These are phyloP conservation scores for Zelopaecilomyces penicillatus DNA, from an alignment of 2,329 filamentous ascomycete species.

Conservation along the genomic window DNA sequence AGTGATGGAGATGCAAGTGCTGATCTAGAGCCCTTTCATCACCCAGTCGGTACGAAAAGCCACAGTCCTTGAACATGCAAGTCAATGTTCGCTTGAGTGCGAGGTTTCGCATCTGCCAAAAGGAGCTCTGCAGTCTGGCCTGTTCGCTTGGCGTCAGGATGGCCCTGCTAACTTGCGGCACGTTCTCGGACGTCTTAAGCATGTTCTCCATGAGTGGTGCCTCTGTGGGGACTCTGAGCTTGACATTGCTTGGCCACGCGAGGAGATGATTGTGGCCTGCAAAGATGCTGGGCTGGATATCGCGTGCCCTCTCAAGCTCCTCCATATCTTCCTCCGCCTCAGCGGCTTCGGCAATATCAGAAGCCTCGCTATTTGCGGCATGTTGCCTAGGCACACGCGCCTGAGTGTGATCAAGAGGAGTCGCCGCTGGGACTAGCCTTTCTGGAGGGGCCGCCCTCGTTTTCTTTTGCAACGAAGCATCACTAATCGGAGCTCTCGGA, in stretches of 20 bases:
- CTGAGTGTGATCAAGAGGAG: no score
- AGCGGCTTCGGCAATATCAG: no score
- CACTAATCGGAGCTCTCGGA: no score
- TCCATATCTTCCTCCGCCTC: not conserved
- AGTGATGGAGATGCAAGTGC: slow-evolving; percentile 30
- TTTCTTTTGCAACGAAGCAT: no score
- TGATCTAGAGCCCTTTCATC: slow-evolving; percentile 21
- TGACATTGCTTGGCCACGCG: slow-evolving; percentile 7
- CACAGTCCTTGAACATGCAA: slow-evolving; percentile 33
- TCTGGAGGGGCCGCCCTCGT: no score
- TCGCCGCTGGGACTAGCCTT: no score
- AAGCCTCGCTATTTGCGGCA: no score
- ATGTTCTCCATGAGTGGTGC: slow-evolving; percentile 25
- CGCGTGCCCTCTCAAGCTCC: slow-evolving; percentile 8
- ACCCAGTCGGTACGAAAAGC: slow-evolving; percentile 21
- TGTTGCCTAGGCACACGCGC: no score
- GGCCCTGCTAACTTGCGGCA: slow-evolving; percentile 25
- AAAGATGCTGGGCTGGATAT: slow-evolving; percentile 18
- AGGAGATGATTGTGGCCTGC: not conserved
- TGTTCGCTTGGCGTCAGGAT: slow-evolving; percentile 29
- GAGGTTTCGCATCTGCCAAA: slow-evolving; percentile 4
- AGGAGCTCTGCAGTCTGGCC: not conserved
- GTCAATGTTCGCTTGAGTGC: slow-evolving; percentile 18
- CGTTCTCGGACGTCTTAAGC: slow-evolving; percentile 22
- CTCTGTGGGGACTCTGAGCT: slow-evolving; percentile 11